These are phyloP conservation scores for Agaricus subrufescens DNA, from an alignment of 768 basidiomycete genomes.

Conservation along the genomic window DNA sequence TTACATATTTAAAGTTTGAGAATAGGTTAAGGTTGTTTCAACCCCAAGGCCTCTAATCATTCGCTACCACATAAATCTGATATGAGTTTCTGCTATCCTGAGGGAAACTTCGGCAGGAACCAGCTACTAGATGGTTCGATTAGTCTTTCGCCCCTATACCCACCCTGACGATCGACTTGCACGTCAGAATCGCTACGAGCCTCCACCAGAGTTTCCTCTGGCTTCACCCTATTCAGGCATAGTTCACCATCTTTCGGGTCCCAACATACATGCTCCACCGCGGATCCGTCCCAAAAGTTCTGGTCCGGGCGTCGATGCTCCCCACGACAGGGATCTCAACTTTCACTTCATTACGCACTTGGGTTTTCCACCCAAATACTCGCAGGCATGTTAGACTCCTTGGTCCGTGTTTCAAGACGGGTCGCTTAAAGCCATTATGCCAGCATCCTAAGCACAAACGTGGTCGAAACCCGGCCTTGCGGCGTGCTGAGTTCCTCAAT, in stretches of 20 bases:
- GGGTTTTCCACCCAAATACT: slow-evolving; percentile 76
- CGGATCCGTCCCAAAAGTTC: slow-evolving; percentile 71
- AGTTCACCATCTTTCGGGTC: slow-evolving; percentile 91
- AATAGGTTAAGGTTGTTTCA: slow-evolving; percentile 84
- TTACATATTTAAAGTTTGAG: slow-evolving; percentile 84
- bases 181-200: slow-evolving; percentile 95
- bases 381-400: slow-evolving; percentile 82
- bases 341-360: slow-evolving; percentile 67
- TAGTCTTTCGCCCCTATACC: slow-evolving; percentile 96
- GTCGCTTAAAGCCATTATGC: slow-evolving; percentile 76
- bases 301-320: slow-evolving; percentile 72
- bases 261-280: slow-evolving; percentile 82
- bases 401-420: slow-evolving; percentile 85
- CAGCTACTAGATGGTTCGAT: slow-evolving; percentile 94
- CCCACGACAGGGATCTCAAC: slow-evolving; percentile 58
- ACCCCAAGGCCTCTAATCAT: slow-evolving; percentile 91
- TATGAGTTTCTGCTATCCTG: slow-evolving; percentile 51
- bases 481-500: slow-evolving; percentile 62
- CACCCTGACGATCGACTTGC: slow-evolving; percentile 95
- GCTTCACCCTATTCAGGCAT: slow-evolving; percentile 87
- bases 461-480: slow-evolving; percentile 47
- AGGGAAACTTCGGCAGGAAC: slow-evolving; percentile 90
- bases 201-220: slow-evolving; percentile 96
- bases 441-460: slow-evolving; percentile 68
- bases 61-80: slow-evolving; percentile 71